These are phyloP conservation scores for Microdochium trichocladiopsis DNA, from an alignment of 2,329 filamentous ascomycete species.

Conservation along the genomic window DNA sequence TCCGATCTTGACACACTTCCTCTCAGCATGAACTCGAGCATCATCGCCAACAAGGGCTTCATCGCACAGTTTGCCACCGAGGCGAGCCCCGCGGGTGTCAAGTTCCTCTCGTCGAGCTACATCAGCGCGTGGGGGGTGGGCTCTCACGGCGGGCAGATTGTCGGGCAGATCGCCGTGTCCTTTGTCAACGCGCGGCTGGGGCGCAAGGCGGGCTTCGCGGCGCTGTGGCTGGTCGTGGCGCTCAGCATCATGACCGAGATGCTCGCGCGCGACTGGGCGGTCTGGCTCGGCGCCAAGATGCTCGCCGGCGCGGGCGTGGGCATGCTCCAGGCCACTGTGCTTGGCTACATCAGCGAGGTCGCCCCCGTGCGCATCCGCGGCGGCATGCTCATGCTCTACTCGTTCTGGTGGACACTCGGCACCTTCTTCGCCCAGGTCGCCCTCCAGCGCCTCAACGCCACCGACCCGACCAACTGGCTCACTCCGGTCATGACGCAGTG, in stretches of 20 bases:
- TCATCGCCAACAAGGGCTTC: constrained; percentile 32
- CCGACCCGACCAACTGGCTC: constrained; percentile 23
- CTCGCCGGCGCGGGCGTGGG: constrained; percentile 27
- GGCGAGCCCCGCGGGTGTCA: constrained; percentile 22
- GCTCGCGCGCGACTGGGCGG: constrained; percentile 25
- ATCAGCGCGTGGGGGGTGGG: constrained; percentile 26
- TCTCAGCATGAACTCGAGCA: constrained; percentile 25
- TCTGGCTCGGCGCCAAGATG: constrained; percentile 27
- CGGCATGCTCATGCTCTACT: constrained; percentile 28
- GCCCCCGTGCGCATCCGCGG: constrained; percentile 29
- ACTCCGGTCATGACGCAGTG: constrained; percentile 34
- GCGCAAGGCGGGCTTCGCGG: constrained; percentile 8
- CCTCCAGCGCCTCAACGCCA: constrained; percentile 23
- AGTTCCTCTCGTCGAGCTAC: constrained; percentile 19
- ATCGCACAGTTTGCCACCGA: constrained; percentile 24
- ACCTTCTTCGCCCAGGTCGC: constrained; percentile 28
- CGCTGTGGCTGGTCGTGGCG: not conserved
- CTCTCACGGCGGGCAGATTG: constrained; percentile 22
- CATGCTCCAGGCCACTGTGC: constrained; percentile 30
- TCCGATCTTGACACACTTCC: not conserved
- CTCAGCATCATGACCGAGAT: constrained; percentile 26
- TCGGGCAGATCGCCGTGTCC: constrained; percentile 23
- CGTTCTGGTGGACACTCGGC: constrained; percentile 15
- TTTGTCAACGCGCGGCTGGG: constrained; percentile 25
- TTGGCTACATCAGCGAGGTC: constrained; percentile 30